Conservation (phyloP, 805 yeast species). For the Blastobotrys chiropterorum region DNA sequence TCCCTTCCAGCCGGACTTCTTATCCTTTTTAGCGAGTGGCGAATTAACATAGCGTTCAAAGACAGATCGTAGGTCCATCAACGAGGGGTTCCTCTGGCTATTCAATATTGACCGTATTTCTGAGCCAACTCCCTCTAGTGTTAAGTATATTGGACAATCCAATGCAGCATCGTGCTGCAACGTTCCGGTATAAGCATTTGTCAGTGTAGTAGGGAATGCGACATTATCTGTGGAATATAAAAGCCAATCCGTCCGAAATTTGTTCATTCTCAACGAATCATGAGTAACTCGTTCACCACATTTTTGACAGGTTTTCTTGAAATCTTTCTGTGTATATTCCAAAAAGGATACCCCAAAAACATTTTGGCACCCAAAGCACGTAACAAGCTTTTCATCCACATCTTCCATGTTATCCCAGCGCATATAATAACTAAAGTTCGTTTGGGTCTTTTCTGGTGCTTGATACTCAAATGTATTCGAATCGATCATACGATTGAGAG, state of each 20-base stretch:
- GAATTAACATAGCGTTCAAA: neutral
- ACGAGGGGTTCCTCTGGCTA: neutral
- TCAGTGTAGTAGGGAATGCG: neutral
- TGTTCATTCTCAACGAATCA: neutral
- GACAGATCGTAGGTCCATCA: neutral
- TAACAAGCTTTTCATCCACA: neutral
- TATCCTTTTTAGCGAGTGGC: neutral
- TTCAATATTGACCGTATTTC: too few species aligned
- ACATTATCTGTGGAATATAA: neutral
- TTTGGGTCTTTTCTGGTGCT: neutral
- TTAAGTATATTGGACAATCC: too few species aligned
- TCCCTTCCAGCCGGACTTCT: neutral
- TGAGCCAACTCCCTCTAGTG: too few species aligned
- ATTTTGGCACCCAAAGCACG: neutral
- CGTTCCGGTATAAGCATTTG: neutral
- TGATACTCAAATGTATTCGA: neutral
- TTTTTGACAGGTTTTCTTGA: neutral
- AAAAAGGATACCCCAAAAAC: neutral
- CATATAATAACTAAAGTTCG: neutral
- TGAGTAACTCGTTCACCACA: neutral
- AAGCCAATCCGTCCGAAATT: neutral
- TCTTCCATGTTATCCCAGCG: neutral
- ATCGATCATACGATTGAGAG: neutral
- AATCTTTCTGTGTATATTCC: neutral
- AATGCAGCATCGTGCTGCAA: too few species aligned